Base-by-base conservation (phyloP, 495 filamentous ascomycete species). In the Patellaria atrata region DNA sequence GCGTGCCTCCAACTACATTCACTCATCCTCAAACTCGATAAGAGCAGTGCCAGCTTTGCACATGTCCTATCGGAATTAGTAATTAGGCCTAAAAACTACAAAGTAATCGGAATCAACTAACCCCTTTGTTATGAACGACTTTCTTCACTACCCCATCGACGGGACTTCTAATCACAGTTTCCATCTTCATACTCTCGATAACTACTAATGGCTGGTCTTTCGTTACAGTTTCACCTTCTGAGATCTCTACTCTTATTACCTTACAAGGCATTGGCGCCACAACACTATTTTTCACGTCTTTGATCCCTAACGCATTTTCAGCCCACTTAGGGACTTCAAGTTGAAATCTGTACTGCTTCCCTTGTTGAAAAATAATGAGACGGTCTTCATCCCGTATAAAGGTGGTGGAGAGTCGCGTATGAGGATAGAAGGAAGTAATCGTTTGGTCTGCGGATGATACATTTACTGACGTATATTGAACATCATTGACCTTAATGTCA, bases 121-220 rank as follows among this genome's bases (percentile, higher is more conserved):
- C 84, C 52, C 87, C 87, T 63, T 75, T 67, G 55, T 75, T 67
- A 59, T 94, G 85, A 25, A 87, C 82, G 29, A 97, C 61, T 56
- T 70, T 81, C 38, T 74, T 71, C 39, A 97, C 70, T 6, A 75
- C 68, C 5, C 84, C 89, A 42, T 75, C 74, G 30, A 84, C 75
- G 8, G 89, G 89, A 43, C 80, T 86, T 40, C 89, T 67, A 39
- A 97, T 94, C 22, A 92, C 84, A 21, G 84, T 97, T 60, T 97
- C 89, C 89, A 97, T 97, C 68, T 97, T 97, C 89, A 97, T 97
- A 37, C 87, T 94, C 59, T 97, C 89, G 51, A 97, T 92, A 1
- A 97, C 86, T 26, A 96, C 83, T 41, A 97, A 60, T 13, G 82
- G 71, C 46, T 91, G 75, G 33, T 85, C 86, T 59, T 85, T 91